These are phyloP conservation scores for Fusarium annulatum DNA, from an alignment of 2,329 filamentous ascomycete genomes.

Conservation along the genomic window DNA sequence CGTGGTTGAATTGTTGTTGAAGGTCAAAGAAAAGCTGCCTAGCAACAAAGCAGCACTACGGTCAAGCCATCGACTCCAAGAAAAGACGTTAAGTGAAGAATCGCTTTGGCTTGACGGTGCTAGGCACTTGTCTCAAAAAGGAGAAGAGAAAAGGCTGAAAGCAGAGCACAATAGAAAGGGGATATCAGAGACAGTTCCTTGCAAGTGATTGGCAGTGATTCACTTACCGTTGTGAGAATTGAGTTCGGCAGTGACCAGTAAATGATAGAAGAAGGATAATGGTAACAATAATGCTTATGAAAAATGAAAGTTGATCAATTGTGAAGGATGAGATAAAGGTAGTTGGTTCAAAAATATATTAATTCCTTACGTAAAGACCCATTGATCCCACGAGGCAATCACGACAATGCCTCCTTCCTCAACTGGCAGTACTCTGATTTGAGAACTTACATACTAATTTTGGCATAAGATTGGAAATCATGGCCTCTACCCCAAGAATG, in stretches of 20 bases:
- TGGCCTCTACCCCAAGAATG: not conserved
- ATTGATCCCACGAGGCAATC: not conserved
- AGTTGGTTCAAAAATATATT: not conserved
- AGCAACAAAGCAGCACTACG: not conserved
- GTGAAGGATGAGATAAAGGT: not conserved
- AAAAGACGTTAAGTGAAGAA: not conserved
- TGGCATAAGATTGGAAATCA: not conserved
- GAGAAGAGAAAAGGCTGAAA: not conserved
- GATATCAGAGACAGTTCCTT: not conserved
- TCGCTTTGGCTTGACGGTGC: constrained; percentile 1
- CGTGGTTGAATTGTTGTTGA: not conserved
- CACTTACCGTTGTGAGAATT: not conserved
- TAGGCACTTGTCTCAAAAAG: not conserved
- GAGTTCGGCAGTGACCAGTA: not conserved
- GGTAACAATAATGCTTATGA: not conserved
- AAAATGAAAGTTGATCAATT: not conserved
- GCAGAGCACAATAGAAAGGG: not conserved
- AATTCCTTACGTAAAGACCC: not conserved
- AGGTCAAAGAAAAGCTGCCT: not conserved
- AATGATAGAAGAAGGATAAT: not conserved
- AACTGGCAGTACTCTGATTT: not conserved
- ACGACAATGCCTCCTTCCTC: not conserved
- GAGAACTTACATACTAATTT: not conserved
- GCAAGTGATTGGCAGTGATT: constrained; percentile 12
- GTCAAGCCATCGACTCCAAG: not conserved